Evolutionary conservation across 139 green algal genomes (phyloP), one percentile per base, ranked within the genome.

Genomic region (Chlorella sp.): DNA sequence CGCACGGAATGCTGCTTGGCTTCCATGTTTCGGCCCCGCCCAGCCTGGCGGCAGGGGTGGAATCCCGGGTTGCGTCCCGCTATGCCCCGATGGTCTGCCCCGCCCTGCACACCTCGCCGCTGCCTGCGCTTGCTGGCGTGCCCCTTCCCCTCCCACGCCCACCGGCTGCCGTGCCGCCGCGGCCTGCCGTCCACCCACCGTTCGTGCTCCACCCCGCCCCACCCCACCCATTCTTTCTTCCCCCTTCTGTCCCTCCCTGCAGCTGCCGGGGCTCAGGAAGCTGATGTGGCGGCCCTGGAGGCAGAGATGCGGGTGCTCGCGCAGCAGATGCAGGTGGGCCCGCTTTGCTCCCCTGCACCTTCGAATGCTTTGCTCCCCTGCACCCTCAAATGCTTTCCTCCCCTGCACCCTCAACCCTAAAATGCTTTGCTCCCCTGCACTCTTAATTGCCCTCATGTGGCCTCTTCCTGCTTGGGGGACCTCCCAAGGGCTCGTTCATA

Each of bases 251-350:
- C 3, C 40, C 61, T 26, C 19, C 5, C 18, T 79, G 76, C 75
- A 60, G 85, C 73, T 37, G 85, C 60, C 11, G 81, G 71, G 30
- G 68, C 28, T 28, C 73, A 76, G 69, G 30, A 57, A 9, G 79
- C 71, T 71, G 87, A 87, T 32, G 69, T 89, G 88, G 78, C n/a
- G 24, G 90, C 89, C 0, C 61, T 93, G 39, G 88, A 92, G 75
- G 90, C 89, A 4, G 86, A 89, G 82, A 68, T 93, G 57, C 86
- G 88, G 48, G 83, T 88, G 83, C 79, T 76, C 80, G 68, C 34
- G 39, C 66, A 81, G 84, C 66, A 88, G 89, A 87, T 89, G 86
- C 90, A 93, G 87, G 87, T n/a, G 34, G 69, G 42, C 21, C 34
- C 16, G 34, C 75, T 81, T 32, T 81, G 75, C 34, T 42, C 32